Percentiles rank a stretch among this genome's conserved stretches.
phyloP scores from a whole-genome alignment of 805 yeast species.

The Nakazawaea peltata region DNA sequence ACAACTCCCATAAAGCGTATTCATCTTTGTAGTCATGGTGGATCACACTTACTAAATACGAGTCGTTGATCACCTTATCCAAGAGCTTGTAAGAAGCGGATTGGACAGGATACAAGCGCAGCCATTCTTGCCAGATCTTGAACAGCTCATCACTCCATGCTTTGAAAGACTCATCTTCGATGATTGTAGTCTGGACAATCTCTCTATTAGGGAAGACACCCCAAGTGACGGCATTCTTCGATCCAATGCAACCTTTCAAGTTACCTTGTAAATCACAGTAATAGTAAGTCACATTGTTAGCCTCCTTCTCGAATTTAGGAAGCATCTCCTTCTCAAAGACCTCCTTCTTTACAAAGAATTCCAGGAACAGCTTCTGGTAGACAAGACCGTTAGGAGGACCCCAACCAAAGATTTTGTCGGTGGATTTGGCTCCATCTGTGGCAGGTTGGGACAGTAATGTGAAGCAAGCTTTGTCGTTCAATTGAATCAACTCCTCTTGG shows the following conservation, averaged over 20 bases:
- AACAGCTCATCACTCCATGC: conserved; percentile 98
- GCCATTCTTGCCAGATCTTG: conserved; percentile 89
- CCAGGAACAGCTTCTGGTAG: conserved; percentile 93
- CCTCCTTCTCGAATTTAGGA: conserved; percentile 39
- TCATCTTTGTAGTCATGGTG: conserved; percentile 77
- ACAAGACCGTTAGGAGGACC: conserved; percentile 87
- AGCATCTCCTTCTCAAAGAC: conserved; percentile 56
- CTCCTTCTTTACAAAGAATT: conserved; percentile 66
- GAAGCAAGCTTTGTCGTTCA: conserved; percentile 69
- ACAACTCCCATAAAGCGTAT: conserved; percentile 66
- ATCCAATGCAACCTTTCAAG: no score
- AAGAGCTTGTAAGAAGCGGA: conserved; percentile 54
- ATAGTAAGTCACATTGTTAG: conserved; percentile 64
- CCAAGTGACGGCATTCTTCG: conserved; percentile 83
- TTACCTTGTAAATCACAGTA: conserved; percentile 43
- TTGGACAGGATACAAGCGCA: conserved; percentile 58
- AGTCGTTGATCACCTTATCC: conserved; percentile 49
- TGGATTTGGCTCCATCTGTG: conserved; percentile 65
- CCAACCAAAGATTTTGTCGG: conserved; percentile 95
- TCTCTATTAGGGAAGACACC: conserved; percentile 92
- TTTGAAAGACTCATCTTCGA: conserved; percentile 84
- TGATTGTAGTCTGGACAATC: conserved; percentile 84
- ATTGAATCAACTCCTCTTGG: conserved; percentile 79
- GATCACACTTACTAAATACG: conserved; percentile 74
- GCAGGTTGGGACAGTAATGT: conserved; percentile 97